Evolutionary conservation across 2,329 filamentous ascomycete species (phyloP).

Genomic region (Fusarium sororula): DNA sequence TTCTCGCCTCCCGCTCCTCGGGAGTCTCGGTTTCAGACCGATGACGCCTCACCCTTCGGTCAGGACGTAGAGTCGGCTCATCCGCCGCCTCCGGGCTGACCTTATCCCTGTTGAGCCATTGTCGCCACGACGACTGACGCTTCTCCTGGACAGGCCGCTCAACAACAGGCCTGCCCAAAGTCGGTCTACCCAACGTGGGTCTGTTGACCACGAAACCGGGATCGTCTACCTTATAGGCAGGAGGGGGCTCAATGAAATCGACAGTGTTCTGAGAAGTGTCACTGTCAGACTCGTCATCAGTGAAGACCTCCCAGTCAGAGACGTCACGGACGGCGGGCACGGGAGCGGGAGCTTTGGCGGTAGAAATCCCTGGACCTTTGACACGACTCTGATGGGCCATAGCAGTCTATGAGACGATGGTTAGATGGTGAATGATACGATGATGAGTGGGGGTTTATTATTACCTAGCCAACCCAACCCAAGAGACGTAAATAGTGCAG

Average conservation of each 20-base stretch:
- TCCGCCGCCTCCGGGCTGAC: constrained; percentile 9
- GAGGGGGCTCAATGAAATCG: constrained; percentile 17
- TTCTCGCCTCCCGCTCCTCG: constrained; percentile 17
- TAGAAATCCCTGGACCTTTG: constrained; percentile 15
- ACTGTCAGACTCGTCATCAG: constrained; percentile 21
- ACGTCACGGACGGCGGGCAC: constrained; percentile 20
- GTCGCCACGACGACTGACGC: constrained; percentile 23
- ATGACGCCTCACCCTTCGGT: constrained; percentile 6
- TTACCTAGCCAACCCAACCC: constrained; percentile 23
- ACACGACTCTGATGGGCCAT: constrained; percentile 24
- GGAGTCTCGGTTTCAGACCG: constrained; percentile 4
- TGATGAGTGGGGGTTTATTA: constrained; percentile 17
- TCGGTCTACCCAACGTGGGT: constrained; percentile 18
- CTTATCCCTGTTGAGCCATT: constrained; percentile 19
- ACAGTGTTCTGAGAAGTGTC: constrained; percentile 20
- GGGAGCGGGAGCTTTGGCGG: constrained; percentile 21
- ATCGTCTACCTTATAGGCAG: constrained; percentile 24
- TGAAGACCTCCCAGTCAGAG: constrained; percentile 23
- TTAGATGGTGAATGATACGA: constrained; percentile 19
- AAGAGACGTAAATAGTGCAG: constrained; percentile 15
- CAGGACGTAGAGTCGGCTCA: constrained; percentile 6
- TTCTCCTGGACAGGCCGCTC: constrained; percentile 23
- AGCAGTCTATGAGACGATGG: constrained; percentile 1
- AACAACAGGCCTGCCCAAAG: constrained; percentile 20
- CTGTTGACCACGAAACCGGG: constrained; percentile 12